phyloP scores from a whole-genome alignment of 2,329 filamentous ascomycete genomes.

The Ophiostoma australiae region DNA sequence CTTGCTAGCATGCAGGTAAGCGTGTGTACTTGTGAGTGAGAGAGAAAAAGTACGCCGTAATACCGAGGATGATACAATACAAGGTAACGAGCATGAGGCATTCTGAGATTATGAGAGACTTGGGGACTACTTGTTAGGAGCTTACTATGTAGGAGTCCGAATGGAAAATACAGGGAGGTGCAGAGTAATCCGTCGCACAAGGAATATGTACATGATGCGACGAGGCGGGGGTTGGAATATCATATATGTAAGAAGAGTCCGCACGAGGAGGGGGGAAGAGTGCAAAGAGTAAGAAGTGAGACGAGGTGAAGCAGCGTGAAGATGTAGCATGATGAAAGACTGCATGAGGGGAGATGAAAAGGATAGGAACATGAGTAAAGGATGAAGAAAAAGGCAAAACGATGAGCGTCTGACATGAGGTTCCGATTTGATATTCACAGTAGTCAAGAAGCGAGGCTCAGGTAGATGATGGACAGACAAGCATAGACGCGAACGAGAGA shows the following conservation, averaged over 20 bases:
- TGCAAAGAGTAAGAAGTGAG: not conserved
- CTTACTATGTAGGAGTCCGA: not conserved
- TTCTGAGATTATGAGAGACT: not conserved
- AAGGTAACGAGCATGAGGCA: not conserved
- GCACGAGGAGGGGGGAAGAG: not conserved
- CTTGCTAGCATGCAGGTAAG: not conserved
- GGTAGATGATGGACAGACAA: not conserved
- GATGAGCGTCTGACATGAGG: not conserved
- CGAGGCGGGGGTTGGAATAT: not conserved
- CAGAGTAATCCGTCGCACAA: not conserved
- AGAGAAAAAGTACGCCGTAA: not conserved
- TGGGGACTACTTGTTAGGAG: not conserved
- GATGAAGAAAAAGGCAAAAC: not conserved
- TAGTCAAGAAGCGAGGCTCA: not conserved
- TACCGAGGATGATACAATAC: not conserved
- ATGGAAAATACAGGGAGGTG: not conserved
- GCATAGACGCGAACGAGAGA: not conserved
- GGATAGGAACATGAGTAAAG: not conserved
- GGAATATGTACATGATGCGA: conserved; percentile 1
- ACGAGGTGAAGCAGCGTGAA: not conserved
- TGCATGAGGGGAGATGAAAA: not conserved
- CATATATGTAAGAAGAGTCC: not conserved
- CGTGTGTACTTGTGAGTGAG: not conserved
- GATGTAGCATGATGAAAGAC: conserved; percentile 3
- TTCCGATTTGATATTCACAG: not conserved